Percentiles rank a stretch among this genome's conserved stretches.
Conservation (phyloP, 2,329 filamentous ascomycete species). For the Aspergillus costaricaensis region DNA sequence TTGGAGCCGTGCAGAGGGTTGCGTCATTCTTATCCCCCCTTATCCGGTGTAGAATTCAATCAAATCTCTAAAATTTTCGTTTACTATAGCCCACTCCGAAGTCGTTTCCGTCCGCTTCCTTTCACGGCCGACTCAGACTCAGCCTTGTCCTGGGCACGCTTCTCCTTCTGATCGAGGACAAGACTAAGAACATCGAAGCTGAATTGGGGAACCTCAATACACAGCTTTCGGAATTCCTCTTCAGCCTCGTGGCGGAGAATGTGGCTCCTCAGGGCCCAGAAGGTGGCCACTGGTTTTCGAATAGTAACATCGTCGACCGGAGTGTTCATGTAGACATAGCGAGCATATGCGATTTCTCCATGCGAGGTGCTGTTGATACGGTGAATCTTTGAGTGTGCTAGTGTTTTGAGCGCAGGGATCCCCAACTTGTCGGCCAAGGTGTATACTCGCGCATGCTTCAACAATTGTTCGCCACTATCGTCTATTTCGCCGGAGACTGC, state of each 20-base stretch:
- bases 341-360: slow-evolving; percentile 88
- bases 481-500: slow-evolving; percentile 67
- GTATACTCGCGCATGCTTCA: slow-evolving; percentile 87
- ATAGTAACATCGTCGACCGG: slow-evolving; percentile 68
- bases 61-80: background rate
- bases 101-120: slow-evolving; percentile 45
- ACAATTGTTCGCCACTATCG: slow-evolving; percentile 76
- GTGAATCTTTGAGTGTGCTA: slow-evolving; percentile 88
- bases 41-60: background rate
- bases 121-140: slow-evolving; percentile 38
- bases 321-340: slow-evolving; percentile 84
- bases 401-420: slow-evolving; percentile 66
- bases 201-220: slow-evolving; percentile 87
- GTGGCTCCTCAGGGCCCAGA: slow-evolving; percentile 82
- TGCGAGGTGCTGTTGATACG: slow-evolving; percentile 83
- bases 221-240: slow-evolving; percentile 79
- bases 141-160: slow-evolving; percentile 38
- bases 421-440: slow-evolving; percentile 81
- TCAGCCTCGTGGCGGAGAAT: slow-evolving; percentile 83
- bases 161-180: slow-evolving; percentile 49
- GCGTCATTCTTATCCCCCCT: background rate
- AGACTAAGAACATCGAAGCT: slow-evolving; percentile 83
- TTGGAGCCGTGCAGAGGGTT: background rate
- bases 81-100: slow-evolving; percentile 29
- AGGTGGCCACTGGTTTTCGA: slow-evolving; percentile 80